Percentiles rank a stretch among this genome's conserved stretches.
Evolutionary conservation across 768 basidiomycete species (phyloP).

Genomic region (Boletus tylopilopsis): DNA sequence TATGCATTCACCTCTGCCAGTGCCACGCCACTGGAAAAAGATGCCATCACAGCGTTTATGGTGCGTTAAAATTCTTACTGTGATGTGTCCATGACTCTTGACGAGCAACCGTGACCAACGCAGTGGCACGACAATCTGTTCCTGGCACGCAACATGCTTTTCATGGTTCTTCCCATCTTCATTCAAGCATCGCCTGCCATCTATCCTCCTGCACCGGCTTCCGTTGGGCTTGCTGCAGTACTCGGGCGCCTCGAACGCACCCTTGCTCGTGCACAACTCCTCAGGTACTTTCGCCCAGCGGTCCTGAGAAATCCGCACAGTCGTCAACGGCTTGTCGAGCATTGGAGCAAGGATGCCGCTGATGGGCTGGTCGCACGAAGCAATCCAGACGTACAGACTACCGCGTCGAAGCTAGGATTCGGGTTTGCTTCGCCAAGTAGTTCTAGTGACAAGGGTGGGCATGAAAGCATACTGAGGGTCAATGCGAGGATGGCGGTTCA

Average conservation of each 20-base stretch:
- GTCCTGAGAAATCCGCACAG: slow-evolving; percentile 50
- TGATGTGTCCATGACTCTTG: neutral
- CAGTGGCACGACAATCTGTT: slow-evolving; percentile 68
- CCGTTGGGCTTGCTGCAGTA: slow-evolving; percentile 20
- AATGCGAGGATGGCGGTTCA: slow-evolving; percentile 26
- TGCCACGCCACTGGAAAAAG: slow-evolving; percentile 43
- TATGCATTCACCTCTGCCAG: slow-evolving; percentile 50
- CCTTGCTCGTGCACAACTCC: slow-evolving; percentile 47
- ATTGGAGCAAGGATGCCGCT: slow-evolving; percentile 55
- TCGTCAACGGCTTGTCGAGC: slow-evolving; percentile 43
- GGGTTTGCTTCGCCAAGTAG: slow-evolving; percentile 26
- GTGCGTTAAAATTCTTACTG: slow-evolving; percentile 22
- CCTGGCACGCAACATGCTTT: slow-evolving; percentile 50
- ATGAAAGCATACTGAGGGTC: slow-evolving; percentile 23
- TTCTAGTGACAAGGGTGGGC: slow-evolving; percentile 6
- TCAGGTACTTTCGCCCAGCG: slow-evolving; percentile 55
- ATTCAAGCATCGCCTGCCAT: slow-evolving; percentile 41
- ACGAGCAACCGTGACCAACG: neutral
- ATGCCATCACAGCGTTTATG: slow-evolving; percentile 38
- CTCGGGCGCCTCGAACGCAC: slow-evolving; percentile 33
- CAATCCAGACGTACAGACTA: slow-evolving; percentile 44
- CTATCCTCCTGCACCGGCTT: slow-evolving; percentile 29
- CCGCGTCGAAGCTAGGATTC: slow-evolving; percentile 45
- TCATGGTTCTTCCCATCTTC: slow-evolving; percentile 53
- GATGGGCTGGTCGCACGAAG: slow-evolving; percentile 49